Evolutionary conservation across 805 yeast species (phyloP).

Genomic region (Naumovozyma castellii): DNA sequence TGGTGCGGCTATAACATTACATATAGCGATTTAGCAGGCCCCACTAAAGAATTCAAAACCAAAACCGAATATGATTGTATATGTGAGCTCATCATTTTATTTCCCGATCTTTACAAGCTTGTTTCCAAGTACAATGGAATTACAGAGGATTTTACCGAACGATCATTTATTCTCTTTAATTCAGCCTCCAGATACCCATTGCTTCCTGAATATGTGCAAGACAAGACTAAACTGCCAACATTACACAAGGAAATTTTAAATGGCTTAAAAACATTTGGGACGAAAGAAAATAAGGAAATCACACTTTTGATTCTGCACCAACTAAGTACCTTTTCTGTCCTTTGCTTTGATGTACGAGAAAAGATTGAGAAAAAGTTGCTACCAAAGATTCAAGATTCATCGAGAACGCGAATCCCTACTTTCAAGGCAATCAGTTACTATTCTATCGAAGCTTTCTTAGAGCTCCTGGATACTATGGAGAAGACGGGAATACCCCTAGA

Average conservation of each 20-base stretch:
- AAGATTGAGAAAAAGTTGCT: slow-evolving; percentile 47
- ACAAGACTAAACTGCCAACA: slow-evolving; percentile 46
- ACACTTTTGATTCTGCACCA: slow-evolving; percentile 44
- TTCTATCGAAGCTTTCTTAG: slow-evolving; percentile 35
- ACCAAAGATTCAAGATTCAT: slow-evolving; percentile 28
- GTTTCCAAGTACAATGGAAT: slow-evolving; percentile 26
- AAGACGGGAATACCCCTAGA: slow-evolving; percentile 29
- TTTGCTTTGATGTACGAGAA: slow-evolving; percentile 55
- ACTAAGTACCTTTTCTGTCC: slow-evolving; percentile 40
- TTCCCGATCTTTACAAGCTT: slow-evolving; percentile 39
- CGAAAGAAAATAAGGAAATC: slow-evolving; percentile 28
- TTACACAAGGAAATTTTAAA: slow-evolving; percentile 53
- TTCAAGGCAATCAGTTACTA: slow-evolving; percentile 50
- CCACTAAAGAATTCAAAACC: slow-evolving; percentile 12
- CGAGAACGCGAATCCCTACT: slow-evolving; percentile 43
- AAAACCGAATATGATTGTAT: slow-evolving; percentile 51
- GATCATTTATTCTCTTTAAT: slow-evolving; percentile 49
- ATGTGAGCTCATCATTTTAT: slow-evolving; percentile 44
- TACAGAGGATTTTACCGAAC: slow-evolving; percentile 33
- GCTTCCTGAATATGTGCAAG: slow-evolving; percentile 48
- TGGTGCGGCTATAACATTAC: slow-evolving; percentile 40
- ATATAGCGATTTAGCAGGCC: slow-evolving; percentile 33
- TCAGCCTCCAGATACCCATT: slow-evolving; percentile 66
- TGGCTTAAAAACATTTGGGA: slow-evolving; percentile 32
- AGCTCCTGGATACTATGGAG: slow-evolving; percentile 30